Evolutionary conservation across 352 stramenopile genomes (phyloP), one percentile per base, ranked within the genome.

Genomic region (Phytopythium mirpurense): DNA sequence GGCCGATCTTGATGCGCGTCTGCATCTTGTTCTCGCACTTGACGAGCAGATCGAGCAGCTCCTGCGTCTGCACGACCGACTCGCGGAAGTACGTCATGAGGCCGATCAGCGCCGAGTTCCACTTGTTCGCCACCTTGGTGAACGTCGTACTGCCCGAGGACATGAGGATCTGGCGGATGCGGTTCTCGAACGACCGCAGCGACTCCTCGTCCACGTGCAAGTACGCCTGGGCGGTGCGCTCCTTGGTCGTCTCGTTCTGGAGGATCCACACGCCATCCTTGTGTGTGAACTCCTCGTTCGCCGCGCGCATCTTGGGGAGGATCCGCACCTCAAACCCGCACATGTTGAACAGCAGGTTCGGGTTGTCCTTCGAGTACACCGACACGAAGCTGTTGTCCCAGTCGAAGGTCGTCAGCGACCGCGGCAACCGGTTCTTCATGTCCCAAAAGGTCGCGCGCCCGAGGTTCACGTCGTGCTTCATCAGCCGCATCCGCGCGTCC

Each of bases 21-120:
- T 99, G 98, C 60, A 99, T 99, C 79, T 99, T 99, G 76, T 99
- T 99, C 65, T 99, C 98, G 65, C 98, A 99, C 74, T 99, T 99
- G 31, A 99, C 98, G 9, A 99, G 77, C 35, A 99, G 68, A 72
- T 99, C 98, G 40, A 99, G 78, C n/a, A 99, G 77, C 67, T 99
- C 96, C 72, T 99, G 96, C 5, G 97, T 99, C 67, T 99, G 98
- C 18, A 99, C 86, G 10, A 99, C 97, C 40, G 97, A 97, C 71
- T 99, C 97, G 29, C 97, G 90, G 68, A 98, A 99, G 70, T 99
- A 99, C 21, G 96, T 99, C 97, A 99, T 99, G 29, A 99, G 78
- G 46, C 92, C 70, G 64, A 98, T 95, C 72, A 98, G 78, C 11
- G 85, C 83, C n/a, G 84, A 92, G 67, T 95, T 95, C 94, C 95